Percentiles rank a stretch among this genome's conserved stretches.
Conservation (phyloP, 768 basidiomycete genomes). For the Trametes maxima region DNA sequence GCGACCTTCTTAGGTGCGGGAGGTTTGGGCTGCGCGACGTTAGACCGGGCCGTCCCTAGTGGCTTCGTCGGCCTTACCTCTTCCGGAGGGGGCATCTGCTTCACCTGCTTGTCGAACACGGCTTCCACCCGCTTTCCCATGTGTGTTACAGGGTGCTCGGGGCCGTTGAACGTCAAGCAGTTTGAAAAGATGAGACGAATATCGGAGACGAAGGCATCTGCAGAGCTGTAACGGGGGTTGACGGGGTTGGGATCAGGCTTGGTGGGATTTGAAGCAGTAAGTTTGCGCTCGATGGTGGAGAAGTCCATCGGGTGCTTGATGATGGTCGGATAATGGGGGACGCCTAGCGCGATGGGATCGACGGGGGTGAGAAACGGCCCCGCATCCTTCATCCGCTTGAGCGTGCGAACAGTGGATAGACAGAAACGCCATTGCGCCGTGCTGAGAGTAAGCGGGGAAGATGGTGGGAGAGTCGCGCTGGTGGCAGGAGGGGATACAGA, state of each 20-base stretch:
- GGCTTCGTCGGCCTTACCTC: conserved; percentile 53
- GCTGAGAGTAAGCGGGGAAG: conserved; percentile 53
- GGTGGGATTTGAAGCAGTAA: conserved; percentile 72
- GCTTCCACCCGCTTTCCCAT: conserved; percentile 84
- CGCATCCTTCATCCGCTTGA: conserved; percentile 89
- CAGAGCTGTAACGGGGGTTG: conserved; percentile 76
- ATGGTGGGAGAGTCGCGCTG: conserved; percentile 19
- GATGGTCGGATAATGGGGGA: conserved; percentile 87
- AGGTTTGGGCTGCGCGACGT: conserved; percentile 44
- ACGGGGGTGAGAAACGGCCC: conserved; percentile 84
- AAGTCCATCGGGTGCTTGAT: conserved; percentile 95
- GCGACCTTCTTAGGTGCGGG: conserved; percentile 46
- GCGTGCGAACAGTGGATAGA: conserved; percentile 68
- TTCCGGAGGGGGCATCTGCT: conserved; percentile 74
- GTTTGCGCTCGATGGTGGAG: conserved; percentile 87
- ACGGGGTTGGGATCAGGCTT: conserved; percentile 71
- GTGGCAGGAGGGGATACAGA: conserved; percentile 41
- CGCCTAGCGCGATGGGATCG: conserved; percentile 78
- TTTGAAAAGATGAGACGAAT: conserved; percentile 89
- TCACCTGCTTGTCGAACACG: conserved; percentile 86
- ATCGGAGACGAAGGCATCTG: conserved; percentile 83
- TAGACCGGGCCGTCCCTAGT: background rate
- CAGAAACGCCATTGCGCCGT: conserved; percentile 79
- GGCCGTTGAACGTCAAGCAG: conserved; percentile 90
- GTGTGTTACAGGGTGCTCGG: conserved; percentile 75